Evolutionary conservation across 306 rosid species (phyloP), one percentile per base, ranked within the genome.

Genomic region (Prosopis cineraria): DNA sequence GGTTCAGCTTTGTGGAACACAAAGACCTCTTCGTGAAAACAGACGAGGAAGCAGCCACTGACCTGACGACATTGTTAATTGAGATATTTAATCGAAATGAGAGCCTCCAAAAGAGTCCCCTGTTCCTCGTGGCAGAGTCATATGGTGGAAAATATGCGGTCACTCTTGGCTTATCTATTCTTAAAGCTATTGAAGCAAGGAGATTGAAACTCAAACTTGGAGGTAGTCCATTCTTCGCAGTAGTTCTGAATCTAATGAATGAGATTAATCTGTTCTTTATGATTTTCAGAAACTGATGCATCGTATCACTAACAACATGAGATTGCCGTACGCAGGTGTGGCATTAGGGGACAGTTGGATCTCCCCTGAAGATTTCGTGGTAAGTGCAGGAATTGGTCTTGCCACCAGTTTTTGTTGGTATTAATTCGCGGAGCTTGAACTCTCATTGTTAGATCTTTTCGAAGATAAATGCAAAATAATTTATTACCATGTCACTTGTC

Each of bases 351-450:
- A 95, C 67, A 87, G 90, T 75, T 95, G 98, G 98, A 95, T 95
- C 78, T 95, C 98, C 56, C 98, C 98, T 0, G 98, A 95, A 84
- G 98, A 95, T 86, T 95, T 69, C 86, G 96, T 89, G 80, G 98
- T 90, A 64, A 24, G 82, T 68, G 48, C 56, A 67, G 20, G 37
- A 73, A 58, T 48, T 52, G 7, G n/a, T 77, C 1, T n/a, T 1
- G 65, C 33, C 56, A 58, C 36, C 11, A 70, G 47, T 48, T 80
- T 53, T 53, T 53, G 14, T 20, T 13, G 34, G 34, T 27, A 25
- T 56, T 56, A 34, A 12, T 56, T 9, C 7, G 5, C 25, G 0
- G 34, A 24, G 64, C 16, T 56, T 56, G 33, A 24, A 22, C 31
- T 55, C 62, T 55, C 60, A 20, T 20, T 24, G 14, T 0, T 55